Conservation (phyloP, 2,329 filamentous ascomycete genomes). For the Trichophyton schoenleinii region DNA sequence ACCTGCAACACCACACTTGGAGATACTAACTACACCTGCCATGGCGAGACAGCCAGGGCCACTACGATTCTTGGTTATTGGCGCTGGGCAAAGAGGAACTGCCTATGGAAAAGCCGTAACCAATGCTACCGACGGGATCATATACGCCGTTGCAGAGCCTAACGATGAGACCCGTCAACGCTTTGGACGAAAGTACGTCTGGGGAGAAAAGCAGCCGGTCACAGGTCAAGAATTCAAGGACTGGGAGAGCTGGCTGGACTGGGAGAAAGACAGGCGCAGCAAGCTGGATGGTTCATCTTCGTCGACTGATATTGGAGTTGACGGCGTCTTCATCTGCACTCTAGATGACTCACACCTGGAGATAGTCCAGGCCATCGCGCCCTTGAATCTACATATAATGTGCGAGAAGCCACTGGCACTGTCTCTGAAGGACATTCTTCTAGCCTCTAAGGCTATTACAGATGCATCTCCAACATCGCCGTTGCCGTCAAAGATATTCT, state of each 20-base stretch:
- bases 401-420: conserved; percentile 91
- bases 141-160: conserved; percentile 73
- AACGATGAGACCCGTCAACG: conserved; percentile 59
- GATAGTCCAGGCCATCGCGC: conserved; percentile 61
- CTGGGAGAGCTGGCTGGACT: conserved; percentile 66
- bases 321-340: conserved; percentile 60
- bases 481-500: conserved; percentile 50
- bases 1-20: background rate
- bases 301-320: conserved; percentile 40
- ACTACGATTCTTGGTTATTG: conserved; percentile 64
- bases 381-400: conserved; percentile 64
- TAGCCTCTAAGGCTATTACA: conserved; percentile 43
- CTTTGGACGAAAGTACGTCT: conserved; percentile 62
- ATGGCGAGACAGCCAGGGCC: conserved; percentile 9
- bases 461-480: conserved; percentile 11
- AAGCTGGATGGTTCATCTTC: conserved; percentile 29
- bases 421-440: conserved; percentile 62
- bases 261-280: conserved; percentile 55
- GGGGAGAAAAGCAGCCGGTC: conserved; percentile 41
- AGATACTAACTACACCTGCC: background rate
- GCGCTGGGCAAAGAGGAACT: conserved; percentile 66
- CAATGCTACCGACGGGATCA: conserved; percentile 52
- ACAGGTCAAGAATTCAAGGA: conserved; percentile 57
- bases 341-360: conserved; percentile 80
- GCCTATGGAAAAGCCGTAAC: conserved; percentile 59